Evolutionary conservation across 805 yeast species (phyloP).

Genomic region (Spathaspora boniae): DNA sequence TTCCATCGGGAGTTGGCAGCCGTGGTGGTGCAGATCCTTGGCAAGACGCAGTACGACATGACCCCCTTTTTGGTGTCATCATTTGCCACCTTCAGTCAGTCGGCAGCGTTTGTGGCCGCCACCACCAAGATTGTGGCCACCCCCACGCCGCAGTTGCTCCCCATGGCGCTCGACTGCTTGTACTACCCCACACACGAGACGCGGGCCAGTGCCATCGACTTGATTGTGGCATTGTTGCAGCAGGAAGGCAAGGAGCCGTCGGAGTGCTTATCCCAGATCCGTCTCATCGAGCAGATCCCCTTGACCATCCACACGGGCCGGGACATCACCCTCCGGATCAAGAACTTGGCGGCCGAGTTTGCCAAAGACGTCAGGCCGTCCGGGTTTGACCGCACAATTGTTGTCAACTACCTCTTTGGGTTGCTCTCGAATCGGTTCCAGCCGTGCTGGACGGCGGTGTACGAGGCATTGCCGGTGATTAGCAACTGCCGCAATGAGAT

Average conservation of each 20-base stretch:
- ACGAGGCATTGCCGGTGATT: constrained; percentile 53
- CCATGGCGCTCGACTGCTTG: constrained; percentile 29
- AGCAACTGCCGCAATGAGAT: constrained; percentile 33
- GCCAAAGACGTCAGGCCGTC: constrained; percentile 14
- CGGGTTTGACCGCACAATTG: constrained; percentile 14
- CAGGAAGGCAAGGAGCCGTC: constrained; percentile 26
- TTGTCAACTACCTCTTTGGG: constrained; percentile 50
- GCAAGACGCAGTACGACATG: not conserved
- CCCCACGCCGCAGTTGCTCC: constrained; percentile 12
- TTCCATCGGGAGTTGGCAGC: constrained; percentile 7
- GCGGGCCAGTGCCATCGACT: constrained; percentile 50
- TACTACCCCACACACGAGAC: constrained; percentile 47
- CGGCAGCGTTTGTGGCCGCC: constrained; percentile 37
- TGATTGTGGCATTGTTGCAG: constrained; percentile 33
- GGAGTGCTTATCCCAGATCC: constrained; percentile 45
- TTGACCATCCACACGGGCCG: constrained; percentile 66
- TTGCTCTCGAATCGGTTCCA: constrained; percentile 70
- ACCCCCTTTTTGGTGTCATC: constrained; percentile 1
- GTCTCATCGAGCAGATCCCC: constrained; percentile 69
- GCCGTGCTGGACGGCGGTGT: constrained; percentile 81
- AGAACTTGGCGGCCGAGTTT: constrained; percentile 51
- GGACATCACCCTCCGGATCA: constrained; percentile 66
- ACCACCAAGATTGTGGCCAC: constrained; percentile 15
- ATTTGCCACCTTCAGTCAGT: constrained; percentile 25
- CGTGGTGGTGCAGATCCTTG: not conserved